phyloP scores from a whole-genome alignment of 371 early-diverging fungal species.

The Apophysomyces elegans region DNA sequence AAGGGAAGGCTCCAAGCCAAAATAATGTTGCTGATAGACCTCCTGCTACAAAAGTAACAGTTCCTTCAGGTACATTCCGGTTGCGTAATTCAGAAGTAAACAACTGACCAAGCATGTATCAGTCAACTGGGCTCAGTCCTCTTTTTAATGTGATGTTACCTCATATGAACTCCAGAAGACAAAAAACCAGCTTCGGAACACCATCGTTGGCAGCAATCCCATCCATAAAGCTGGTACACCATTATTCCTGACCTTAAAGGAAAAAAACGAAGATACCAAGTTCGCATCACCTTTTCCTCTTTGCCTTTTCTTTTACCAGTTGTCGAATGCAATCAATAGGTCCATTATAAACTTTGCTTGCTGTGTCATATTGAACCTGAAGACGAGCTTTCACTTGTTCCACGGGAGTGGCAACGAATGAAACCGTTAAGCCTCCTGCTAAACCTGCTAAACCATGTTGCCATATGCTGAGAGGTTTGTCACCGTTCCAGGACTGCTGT shows the following conservation, averaged over 20 bases:
- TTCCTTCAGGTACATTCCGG: constrained; percentile 53
- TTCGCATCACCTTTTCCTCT: neutral
- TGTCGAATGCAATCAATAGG: constrained; percentile 86
- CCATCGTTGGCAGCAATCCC: constrained; percentile 80
- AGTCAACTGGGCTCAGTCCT: neutral
- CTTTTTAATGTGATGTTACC: constrained; percentile 29
- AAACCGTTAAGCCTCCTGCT: constrained; percentile 87
- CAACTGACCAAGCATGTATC: constrained; percentile 31
- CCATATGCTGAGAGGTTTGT: constrained; percentile 65
- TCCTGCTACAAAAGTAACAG: constrained; percentile 84
- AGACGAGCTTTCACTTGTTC: constrained; percentile 84
- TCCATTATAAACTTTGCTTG: constrained; percentile 73
- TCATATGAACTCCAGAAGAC: constrained; percentile 90
- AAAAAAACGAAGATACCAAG: neutral
- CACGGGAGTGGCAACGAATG: constrained; percentile 91
- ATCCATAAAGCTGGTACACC: constrained; percentile 84
- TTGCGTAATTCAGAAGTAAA: constrained; percentile 55
- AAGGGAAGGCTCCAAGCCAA: constrained; percentile 88
- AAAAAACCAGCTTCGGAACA: constrained; percentile 89
- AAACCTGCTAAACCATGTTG: constrained; percentile 79
- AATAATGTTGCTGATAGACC: constrained; percentile 90
- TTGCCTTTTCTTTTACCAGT: constrained; percentile 48
- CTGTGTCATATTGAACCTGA: constrained; percentile 89
- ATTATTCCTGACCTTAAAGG: constrained; percentile 61
- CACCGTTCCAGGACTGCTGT: constrained; percentile 65